A percentile compares a stretch with the other conserved stretches of the same genome.
Conservation (phyloP, 2,329 filamentous ascomycete genomes). For the Colletotrichum gigasporum region DNA sequence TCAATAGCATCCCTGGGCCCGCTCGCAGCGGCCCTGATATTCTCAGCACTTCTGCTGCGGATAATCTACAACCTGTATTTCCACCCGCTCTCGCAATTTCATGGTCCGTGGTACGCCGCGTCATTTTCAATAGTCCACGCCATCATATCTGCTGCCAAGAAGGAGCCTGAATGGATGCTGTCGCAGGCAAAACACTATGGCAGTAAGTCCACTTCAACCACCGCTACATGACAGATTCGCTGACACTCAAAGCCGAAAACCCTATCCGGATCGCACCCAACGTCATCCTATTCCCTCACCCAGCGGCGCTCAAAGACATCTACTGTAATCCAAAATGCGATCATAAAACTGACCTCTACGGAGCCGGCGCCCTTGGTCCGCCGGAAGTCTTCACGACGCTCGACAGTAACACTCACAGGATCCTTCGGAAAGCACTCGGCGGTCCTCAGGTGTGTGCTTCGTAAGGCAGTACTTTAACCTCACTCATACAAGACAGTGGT, state of each 20-base stretch:
- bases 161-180: constrained; percentile 12
- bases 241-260: neutral
- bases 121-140: constrained; percentile 9
- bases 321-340: constrained; percentile 22
- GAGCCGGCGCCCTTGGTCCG: constrained; percentile 3
- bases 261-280: constrained; percentile 14
- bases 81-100: constrained; percentile 4
- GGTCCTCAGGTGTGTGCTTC: neutral
- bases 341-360: constrained; percentile 5
- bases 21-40: neutral
- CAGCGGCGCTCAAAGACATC: constrained; percentile 7
- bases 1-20: neutral
- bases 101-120: constrained; percentile 16
- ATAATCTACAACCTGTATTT: constrained; percentile 17
- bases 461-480: neutral
- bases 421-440: constrained; percentile 5
- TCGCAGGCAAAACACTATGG: constrained; percentile 5
- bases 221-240: neutral
- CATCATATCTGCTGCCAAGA: neutral
- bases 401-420: constrained; percentile 4
- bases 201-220: neutral
- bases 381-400: constrained; percentile 13
- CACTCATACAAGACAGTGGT: neutral
- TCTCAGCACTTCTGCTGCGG: neutral
- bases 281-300: constrained; percentile 10